Evolutionary conservation across 768 basidiomycete species (phyloP).

Genomic region (Psilocybe tampanensis): DNA sequence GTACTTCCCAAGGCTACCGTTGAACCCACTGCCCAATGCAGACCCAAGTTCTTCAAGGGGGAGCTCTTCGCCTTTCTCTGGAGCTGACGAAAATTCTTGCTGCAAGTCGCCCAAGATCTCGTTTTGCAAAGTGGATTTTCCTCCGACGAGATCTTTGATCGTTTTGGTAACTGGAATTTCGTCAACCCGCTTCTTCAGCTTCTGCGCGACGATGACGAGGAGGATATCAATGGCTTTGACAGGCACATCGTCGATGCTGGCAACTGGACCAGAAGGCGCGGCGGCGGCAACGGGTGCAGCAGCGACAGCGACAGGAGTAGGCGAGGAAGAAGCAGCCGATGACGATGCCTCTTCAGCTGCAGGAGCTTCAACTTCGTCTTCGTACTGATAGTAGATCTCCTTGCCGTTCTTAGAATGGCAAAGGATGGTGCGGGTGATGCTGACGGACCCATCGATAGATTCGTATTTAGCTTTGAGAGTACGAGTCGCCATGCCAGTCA

Average conservation of each 20-base stretch:
- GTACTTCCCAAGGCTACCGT: slow-evolving; percentile 92
- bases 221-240: slow-evolving; percentile 91
- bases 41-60: slow-evolving; percentile 95
- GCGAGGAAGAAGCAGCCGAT: slow-evolving; percentile 33
- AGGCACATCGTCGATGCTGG: slow-evolving; percentile 86
- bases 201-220: slow-evolving; percentile 90
- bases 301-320: slow-evolving; percentile 40
- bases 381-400: slow-evolving; percentile 98
- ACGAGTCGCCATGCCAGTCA: slow-evolving; percentile 92
- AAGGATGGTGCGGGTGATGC: slow-evolving; percentile 76
- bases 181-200: slow-evolving; percentile 92
- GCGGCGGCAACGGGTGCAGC: slow-evolving; percentile 44
- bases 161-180: slow-evolving; percentile 92
- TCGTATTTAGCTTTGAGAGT: slow-evolving; percentile 96
- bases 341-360: slow-evolving; percentile 39
- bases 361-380: slow-evolving; percentile 70
- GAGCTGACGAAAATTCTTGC: slow-evolving; percentile 91
- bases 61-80: slow-evolving; percentile 98
- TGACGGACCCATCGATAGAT: slow-evolving; percentile 80
- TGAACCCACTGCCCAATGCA: slow-evolving; percentile 77
- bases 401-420: slow-evolving; percentile 96
- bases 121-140: slow-evolving; percentile 98
- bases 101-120: slow-evolving; percentile 98
- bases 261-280: slow-evolving; percentile 62
- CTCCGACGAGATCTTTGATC: slow-evolving; percentile 97